Base-by-base conservation (phyloP, 441 rosid species). In the Macaranga tanarius region DNA sequence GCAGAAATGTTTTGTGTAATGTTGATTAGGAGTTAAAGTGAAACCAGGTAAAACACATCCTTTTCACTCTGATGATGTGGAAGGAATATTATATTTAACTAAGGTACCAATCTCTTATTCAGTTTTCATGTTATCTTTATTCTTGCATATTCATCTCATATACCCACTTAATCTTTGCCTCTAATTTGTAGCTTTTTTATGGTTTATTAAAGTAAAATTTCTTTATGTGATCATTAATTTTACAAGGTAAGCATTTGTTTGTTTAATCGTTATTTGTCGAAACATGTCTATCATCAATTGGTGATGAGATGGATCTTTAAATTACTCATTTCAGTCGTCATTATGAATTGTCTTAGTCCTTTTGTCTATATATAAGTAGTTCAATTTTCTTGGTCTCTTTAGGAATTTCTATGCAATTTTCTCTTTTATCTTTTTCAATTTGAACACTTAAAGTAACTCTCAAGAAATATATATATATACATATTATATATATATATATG, bases 241-340 rank as follows among this genome's bases (percentile, higher is more conserved):
- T 62, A 26, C 70, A 10, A 64, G 64, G 50, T 70, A 22, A 19
- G 26, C 2, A 16, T 9, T 66, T 19, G 55, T 11, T 38, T 28
- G 31, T 28, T 28, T 28, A 3, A 28, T 28, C 20, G 69, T 28
- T 23, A 13, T 61, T 50, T 40, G 60, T 45, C 50, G 28, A 17
- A 52, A 65, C 31, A 25, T 66, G 63, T 75, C 51, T 0, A 9
- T 48, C n/a, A 38, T 28, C 3, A 1, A 3, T 50, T 42, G 54
- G 34, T 20, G 22, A 12, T 69, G 61, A 67, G 48, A 40, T 67
- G 40, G 19, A 42, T 61, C 57, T 62, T 80, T 77, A 82, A 81
- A 80, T 40, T 8, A 59, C 78, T 80, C 81, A 19, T 59, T 12
- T 42, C 38, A 17, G 31, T 10, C 1, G 31, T 28, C 1, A 1